Evolutionary conservation across 2,329 filamentous ascomycete species (phyloP), one percentile per base, ranked within the genome.

Genomic region (Exserohilum rostratum): DNA sequence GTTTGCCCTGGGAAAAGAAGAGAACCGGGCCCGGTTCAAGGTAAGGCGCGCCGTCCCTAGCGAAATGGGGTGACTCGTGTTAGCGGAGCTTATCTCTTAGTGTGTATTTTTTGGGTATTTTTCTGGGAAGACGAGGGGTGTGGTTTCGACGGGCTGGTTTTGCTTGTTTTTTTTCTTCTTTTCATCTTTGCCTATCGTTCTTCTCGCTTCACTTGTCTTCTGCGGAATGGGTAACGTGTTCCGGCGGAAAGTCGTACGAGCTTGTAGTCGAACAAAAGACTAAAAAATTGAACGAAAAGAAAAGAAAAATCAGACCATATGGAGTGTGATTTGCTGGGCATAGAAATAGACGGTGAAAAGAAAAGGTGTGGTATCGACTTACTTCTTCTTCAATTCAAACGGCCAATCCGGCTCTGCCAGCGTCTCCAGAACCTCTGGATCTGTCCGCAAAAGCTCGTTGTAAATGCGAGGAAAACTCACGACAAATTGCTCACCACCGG

Each of bases 321-420:
- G 17, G n/a, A 25, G 25, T 17, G n/a, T 17, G n/a, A 4, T 5
- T 3, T 17, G 15, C 3, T 25, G 15, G 33, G 15, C 9, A 17
- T 17, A 6, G 15, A 7, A 15, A 35, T 35, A 17, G n/a, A 35
- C n/a, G n/a, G 33, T 29, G 12, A 30, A 38, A n/a, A 12, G 12
- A 30, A 30, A 30, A n/a, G 37, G 22, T 25, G 22, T 7, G 7
- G 7, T 25, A 25, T 25, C 22, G 11, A 49, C 68, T 66, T 55
- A 75, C 72, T 70, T 69, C 42, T 73, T 63, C 57, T 75, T 75
- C 50, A 75, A 58, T 54, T 75, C 73, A 39, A 75, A 75, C 1
- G 73, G 73, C 73, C 73, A 75, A 30, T 72, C 55, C 7, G 66
- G 46, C 34, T 66, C 66, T 6, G 67, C 67, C 66, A 75, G 68